Base-by-base conservation (phyloP, 2,329 filamentous ascomycete genomes). In the Xylaria digitata region DNA sequence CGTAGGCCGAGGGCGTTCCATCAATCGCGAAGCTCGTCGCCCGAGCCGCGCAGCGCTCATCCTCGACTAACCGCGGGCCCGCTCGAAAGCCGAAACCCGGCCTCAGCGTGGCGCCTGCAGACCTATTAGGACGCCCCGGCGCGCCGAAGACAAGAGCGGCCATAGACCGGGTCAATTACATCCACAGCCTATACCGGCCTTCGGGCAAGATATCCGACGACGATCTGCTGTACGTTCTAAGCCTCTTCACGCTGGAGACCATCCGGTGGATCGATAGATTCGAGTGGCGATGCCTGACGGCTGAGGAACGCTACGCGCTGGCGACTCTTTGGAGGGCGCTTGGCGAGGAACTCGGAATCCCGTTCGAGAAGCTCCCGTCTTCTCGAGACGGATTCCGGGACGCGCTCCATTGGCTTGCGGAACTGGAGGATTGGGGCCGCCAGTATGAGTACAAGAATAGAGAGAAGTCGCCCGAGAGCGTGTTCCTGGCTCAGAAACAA, bases 191-290 rank as follows among this genome's bases (percentile, higher is more conserved):
- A 1, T 67, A 67, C 55, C 61, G 61, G n/a, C 66, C 63, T 1
- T 60, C 68, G 9, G 68, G 68, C 13, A 59, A 49, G 52, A 70
- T 70, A 48, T 65, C 60, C 11, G 66, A 66, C 45, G 42, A 55
- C n/a, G 69, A 71, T 43, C 21, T 71, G 8, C 50, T 69, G 7
- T 71, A 69, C 52, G 57, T 60, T 1, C 61, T 71, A 0, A 48
- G 54, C 26, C 54, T 71, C 1, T 68, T 63, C 23, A 19, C 59
- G 7, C 55, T 65, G 0, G 64, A 67, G 54, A 42, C 54, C 0
- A 32, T 58, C 0, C 63, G 67, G 6, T 71, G 58, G 58, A 26
- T 65, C 11, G 42, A 30, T 17, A 52, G 57, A 17, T 67, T 67
- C 49, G 69, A 69, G 61, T 61, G 46, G 42, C 56, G 69, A 13